Evolutionary conservation across 176 grass and related monocot species (phyloP), one percentile per base, ranked within the genome.

Genomic region (Bonia amplexicaulis): DNA sequence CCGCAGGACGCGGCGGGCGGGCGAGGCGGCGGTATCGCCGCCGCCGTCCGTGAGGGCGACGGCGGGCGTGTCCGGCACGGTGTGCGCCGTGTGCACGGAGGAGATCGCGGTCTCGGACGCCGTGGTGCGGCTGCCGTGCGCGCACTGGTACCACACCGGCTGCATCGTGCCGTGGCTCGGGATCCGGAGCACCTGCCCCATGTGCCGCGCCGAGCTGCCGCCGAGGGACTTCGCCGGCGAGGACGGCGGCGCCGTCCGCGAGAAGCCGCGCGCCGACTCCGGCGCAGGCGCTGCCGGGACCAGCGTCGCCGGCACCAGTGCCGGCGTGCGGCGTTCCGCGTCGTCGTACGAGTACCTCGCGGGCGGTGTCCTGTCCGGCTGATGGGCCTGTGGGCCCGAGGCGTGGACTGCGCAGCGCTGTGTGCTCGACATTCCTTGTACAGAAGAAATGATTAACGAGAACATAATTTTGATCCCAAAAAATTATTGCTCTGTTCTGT

Each of bases 101-200:
- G 88, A 90, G 79, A 90, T 90, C 66, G 79, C 79, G 8, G 57
- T 58, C 0, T 79, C 66, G 7, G 88, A 90, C 78, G 2, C 65
- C 78, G 88, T 86, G 6, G 74, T 39, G 84, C 74, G 66, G 4
- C 84, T 90, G 22, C 84, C 89, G 5, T 90, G 89, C 80, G 79
- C 89, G 64, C 89, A 90, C 80, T 90, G 84, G 77, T 90, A 87
- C 84, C 89, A 90, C 67, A 23, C 40, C 63, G 79, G 41, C 1
- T 91, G 89, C 89, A 91, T 91, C 81, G 69, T 71, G 45, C 85
- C 89, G 2, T 91, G 89, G 89, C 81, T 91, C 26, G 76, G 85
- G 31, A 88, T 91, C 71, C 61, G 81, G 26, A 64, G 46, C 80
- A 85, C 89, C 64, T 91, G 89, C 77, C 89, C 89, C 17, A 17